phyloP scores from a whole-genome alignment of 192 early-diverging fungal species.

The Umbelopsis sp. region DNA sequence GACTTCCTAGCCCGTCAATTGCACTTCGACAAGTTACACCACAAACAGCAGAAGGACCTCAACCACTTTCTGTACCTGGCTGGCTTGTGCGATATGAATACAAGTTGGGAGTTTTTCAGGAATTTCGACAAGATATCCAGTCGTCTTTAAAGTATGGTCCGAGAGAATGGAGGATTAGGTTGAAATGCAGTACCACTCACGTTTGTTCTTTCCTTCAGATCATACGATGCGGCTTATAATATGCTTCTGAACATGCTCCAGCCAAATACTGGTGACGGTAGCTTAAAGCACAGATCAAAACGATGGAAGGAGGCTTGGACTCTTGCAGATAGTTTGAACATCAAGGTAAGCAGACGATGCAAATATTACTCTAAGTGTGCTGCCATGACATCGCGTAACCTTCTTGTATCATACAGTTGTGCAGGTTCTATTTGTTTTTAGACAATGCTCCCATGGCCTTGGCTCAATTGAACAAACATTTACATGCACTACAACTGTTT shows the following conservation, averaged over 20 bases:
- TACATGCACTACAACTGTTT: slow-evolving; percentile 61
- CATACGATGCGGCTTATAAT: slow-evolving; percentile 73
- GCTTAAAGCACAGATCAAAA: slow-evolving; percentile 52
- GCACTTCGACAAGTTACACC: slow-evolving; percentile 28
- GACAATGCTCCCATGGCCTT: slow-evolving; percentile 69
- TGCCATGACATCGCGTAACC: background rate
- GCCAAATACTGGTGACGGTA: slow-evolving; percentile 44
- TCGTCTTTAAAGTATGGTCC: slow-evolving; percentile 46
- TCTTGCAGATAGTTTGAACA: slow-evolving; percentile 72
- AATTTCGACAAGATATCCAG: slow-evolving; percentile 66
- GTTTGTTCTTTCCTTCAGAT: slow-evolving; percentile 30
- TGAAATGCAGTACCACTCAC: no score
- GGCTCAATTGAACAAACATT: slow-evolving; percentile 70
- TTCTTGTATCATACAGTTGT: slow-evolving; percentile 55
- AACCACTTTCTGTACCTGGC: slow-evolving; percentile 55
- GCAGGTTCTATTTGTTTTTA: slow-evolving; percentile 70
- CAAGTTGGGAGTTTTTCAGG: slow-evolving; percentile 66
- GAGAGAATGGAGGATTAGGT: no score
- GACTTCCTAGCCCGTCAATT: slow-evolving; percentile 51
- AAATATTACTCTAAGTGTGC: background rate
- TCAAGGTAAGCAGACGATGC: slow-evolving; percentile 56
- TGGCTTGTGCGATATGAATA: slow-evolving; percentile 85
- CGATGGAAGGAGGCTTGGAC: slow-evolving; percentile 76
- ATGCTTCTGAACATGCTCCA: slow-evolving; percentile 67
- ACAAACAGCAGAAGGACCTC: slow-evolving; percentile 29